Base-by-base conservation (phyloP, 2,329 filamentous ascomycete species). In the Curvularia sp. region DNA sequence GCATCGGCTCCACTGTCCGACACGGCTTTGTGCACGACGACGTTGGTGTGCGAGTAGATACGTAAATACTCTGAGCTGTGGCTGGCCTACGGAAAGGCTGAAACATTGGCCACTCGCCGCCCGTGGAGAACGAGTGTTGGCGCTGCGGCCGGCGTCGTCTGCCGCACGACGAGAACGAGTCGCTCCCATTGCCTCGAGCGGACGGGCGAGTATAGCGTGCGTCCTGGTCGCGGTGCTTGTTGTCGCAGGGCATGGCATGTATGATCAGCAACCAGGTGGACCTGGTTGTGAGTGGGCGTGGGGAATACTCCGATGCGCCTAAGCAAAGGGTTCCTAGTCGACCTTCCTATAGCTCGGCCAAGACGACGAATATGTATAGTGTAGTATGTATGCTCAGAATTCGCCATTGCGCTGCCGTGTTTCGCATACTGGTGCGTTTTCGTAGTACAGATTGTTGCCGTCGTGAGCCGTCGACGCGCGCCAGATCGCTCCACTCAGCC, bases 241-340 rank as follows among this genome's bases (percentile, higher is more conserved):
- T 39, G 53, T 57, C 48, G 45, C 27, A 18, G 18, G 52, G 41
- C 41, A 41, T 38, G 34, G 49, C 45, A 51, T 57, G 57, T 59
- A 50, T 61, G 68, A 69, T 68, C 66, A 64, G 43, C 65, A 49
- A 54, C 27, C 64, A 61, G 65, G 55, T 69, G 51, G 41, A 47
- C 61, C 63, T 54, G 46, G 60, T 30, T 30, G 38, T 28, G 43
- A 25, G 43, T 41, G 42, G 49, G 38, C 49, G 55, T 49, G 59
- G 51, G 47, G 51, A 55, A 59, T 49, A 32, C 55, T 59, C 55
- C 51, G 55, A 59, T 46, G 52, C 49, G 27, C 34, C 15, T 50
- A 48, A 34, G 43, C 18, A 30, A 50, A 55, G 51, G 52, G 49
- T 41, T 39, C 59, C 54, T 49, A 27, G 56, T 60, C 54, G 36